Evolutionary conservation across 768 basidiomycete genomes (phyloP).

Genomic region (Agrocybe praecox): DNA sequence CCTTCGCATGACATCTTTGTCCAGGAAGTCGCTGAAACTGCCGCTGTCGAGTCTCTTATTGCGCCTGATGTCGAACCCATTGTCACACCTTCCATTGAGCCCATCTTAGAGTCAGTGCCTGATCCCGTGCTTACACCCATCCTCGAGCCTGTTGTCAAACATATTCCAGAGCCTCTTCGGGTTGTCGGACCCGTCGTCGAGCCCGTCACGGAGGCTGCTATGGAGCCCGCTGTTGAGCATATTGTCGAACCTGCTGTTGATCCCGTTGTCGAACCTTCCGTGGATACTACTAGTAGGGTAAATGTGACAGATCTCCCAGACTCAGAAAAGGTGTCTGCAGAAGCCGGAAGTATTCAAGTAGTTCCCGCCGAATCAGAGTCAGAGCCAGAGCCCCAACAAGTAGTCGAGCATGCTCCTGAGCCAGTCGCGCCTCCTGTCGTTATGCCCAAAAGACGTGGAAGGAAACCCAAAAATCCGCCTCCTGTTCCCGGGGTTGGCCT

Average conservation of each 20-base stretch:
- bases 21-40: neutral
- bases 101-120: too few species aligned
- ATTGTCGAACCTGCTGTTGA: conserved; percentile 3
- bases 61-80: neutral
- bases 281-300: neutral
- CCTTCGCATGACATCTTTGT: neutral
- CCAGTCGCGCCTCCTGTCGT: too few species aligned
- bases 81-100: neutral
- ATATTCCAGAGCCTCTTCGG: too few species aligned
- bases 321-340: too few species aligned
- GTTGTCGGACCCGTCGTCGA: too few species aligned
- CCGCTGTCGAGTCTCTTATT: neutral
- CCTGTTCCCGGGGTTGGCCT: too few species aligned
- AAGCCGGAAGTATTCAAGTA: too few species aligned
- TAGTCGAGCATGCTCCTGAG: neutral
- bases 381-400: neutral
- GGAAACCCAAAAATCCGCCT: neutral
- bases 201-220: neutral
- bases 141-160: too few species aligned
- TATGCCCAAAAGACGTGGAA: neutral
- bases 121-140: too few species aligned
- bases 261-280: neutral
- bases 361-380: too few species aligned
- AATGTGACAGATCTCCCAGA: too few species aligned
- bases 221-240: neutral